A percentile compares a stretch with the other conserved stretches of the same genome.
These are phyloP conservation scores for Venturiaceae sp. DNA, from an alignment of 2,329 filamentous ascomycete species.

Conservation along the genomic window DNA sequence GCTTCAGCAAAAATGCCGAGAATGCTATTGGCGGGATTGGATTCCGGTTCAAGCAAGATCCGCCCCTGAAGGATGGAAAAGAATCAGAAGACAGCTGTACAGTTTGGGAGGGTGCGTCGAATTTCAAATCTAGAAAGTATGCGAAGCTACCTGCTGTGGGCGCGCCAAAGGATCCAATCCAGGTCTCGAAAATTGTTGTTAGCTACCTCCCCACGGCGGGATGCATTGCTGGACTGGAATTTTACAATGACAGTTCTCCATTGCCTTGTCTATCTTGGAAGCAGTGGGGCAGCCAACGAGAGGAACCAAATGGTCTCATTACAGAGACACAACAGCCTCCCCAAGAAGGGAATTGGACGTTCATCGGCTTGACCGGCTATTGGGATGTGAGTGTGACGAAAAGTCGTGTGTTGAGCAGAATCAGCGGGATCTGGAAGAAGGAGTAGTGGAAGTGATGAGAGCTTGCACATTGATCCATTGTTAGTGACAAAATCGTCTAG, in stretches of 20 bases:
- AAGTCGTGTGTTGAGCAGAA: slow-evolving; percentile 16
- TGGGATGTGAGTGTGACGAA: slow-evolving; percentile 13
- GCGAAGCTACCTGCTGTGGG: not conserved
- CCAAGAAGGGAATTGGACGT: slow-evolving; percentile 18
- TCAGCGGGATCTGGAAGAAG: slow-evolving; percentile 19
- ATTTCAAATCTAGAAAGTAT: not conserved
- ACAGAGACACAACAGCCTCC: slow-evolving; percentile 16
- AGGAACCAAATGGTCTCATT: slow-evolving; percentile 14
- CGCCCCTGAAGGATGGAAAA: not conserved
- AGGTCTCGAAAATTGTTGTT: slow-evolving; percentile 19
- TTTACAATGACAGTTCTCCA: slow-evolving; percentile 15
- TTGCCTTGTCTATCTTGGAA: slow-evolving; percentile 14
- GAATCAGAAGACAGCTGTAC: not conserved
- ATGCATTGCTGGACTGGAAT: slow-evolving; percentile 16
- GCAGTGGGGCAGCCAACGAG: slow-evolving; percentile 16
- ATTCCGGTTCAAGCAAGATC: not conserved
- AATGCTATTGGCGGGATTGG: slow-evolving; percentile 3
- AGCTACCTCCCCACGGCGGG: slow-evolving; percentile 17
- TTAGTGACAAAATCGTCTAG: too few species aligned
- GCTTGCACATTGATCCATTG: too few species aligned
- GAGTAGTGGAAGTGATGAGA: not conserved
- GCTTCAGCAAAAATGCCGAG: not conserved
- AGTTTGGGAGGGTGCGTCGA: not conserved
- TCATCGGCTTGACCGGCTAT: slow-evolving; percentile 17
- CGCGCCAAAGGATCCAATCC: slow-evolving; percentile 6